Evolutionary conservation across 257 asterid species (phyloP).

Genomic region (Verbascum thapsus): DNA sequence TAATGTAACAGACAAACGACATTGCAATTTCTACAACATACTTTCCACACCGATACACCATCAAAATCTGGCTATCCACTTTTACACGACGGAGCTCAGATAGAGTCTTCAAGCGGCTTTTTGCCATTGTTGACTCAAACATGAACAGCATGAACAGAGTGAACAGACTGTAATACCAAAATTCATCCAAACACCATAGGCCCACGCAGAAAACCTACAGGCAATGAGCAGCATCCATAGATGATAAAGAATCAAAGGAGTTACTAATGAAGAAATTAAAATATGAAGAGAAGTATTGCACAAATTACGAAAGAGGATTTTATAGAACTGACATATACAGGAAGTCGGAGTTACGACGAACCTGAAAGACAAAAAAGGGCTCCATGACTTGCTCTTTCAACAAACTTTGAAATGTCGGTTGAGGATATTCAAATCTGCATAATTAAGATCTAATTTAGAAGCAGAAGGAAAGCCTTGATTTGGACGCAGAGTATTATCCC

Average conservation of each 20-base stretch:
- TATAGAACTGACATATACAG: slow-evolving; percentile 14
- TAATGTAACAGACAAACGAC: slow-evolving; percentile 18
- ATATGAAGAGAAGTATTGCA: slow-evolving; percentile 3
- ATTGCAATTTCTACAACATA: slow-evolving; percentile 44
- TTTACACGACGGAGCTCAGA: slow-evolving; percentile 93
- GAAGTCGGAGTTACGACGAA: slow-evolving; percentile 36
- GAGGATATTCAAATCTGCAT: slow-evolving; percentile 97
- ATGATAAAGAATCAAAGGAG: slow-evolving; percentile 18
- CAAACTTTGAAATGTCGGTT: slow-evolving; percentile 91
- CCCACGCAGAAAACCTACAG: slow-evolving; percentile 96
- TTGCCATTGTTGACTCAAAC: slow-evolving; percentile 99
- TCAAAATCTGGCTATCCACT: slow-evolving; percentile 86
- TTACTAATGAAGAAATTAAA: neutral
- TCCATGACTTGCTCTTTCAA: slow-evolving; percentile 95
- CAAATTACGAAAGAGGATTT: neutral
- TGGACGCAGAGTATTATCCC: slow-evolving; percentile 11
- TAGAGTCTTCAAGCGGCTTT: slow-evolving; percentile 92
- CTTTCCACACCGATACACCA: slow-evolving; percentile 98
- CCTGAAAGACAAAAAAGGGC: slow-evolving; percentile 98
- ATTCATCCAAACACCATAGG: slow-evolving; percentile 97
- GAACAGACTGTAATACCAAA: slow-evolving; percentile 95
- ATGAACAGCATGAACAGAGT: slow-evolving; percentile 95
- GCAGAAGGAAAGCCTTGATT: slow-evolving; percentile 21
- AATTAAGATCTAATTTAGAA: slow-evolving; percentile 31
- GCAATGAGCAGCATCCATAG: slow-evolving; percentile 29